Evolutionary conservation across 148 eudicot genomes (phyloP).

Genomic region (Silene latifolia): DNA sequence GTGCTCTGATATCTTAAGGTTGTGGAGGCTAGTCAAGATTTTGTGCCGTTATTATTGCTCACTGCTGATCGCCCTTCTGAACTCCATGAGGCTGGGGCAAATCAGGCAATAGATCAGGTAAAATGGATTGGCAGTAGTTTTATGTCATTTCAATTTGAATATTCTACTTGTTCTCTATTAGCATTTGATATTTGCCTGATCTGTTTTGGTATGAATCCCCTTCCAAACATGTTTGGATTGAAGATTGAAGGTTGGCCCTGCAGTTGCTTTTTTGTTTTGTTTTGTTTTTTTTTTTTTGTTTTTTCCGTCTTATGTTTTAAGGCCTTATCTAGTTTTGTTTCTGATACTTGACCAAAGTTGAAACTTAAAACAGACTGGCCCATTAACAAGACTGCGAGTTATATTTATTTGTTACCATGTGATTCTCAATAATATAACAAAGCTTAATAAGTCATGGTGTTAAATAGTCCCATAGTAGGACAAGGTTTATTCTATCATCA

Average conservation of each 20-base stretch:
- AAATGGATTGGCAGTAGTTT: background rate
- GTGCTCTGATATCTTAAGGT: slow-evolving; percentile 43
- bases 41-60: slow-evolving; percentile 75
- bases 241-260: background rate
- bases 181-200: background rate
- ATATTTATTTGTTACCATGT: too few species aligned
- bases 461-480: background rate
- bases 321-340: background rate
- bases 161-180: background rate
- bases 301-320: background rate
- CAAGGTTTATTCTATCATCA: background rate
- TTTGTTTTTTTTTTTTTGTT: too few species aligned
- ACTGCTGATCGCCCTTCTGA: slow-evolving; percentile 98
- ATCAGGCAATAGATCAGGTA: slow-evolving; percentile 98
- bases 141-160: background rate
- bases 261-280: too few species aligned
- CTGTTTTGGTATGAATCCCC: background rate
- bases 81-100: slow-evolving; percentile 87
- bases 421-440: background rate
- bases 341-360: slow-evolving; percentile 2
- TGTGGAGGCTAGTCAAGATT: slow-evolving; percentile 97
- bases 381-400: background rate
- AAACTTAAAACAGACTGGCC: background rate
- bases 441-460: background rate
- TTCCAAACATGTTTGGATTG: background rate